Evolutionary conservation across 441 rosid species (phyloP).

Genomic region (Adansonia rubrostipa): DNA sequence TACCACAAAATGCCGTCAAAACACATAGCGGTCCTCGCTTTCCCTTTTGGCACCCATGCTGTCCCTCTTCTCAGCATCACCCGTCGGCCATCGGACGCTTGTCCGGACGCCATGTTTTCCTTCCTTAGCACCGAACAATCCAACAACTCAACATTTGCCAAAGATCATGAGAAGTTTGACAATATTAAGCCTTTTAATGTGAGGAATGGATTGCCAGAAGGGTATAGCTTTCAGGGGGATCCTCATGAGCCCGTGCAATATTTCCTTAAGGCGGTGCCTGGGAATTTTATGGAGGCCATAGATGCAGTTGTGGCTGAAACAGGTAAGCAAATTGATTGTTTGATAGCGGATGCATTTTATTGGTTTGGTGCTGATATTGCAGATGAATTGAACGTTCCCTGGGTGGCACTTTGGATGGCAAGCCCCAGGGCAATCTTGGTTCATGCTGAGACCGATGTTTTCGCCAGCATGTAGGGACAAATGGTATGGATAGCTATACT

Average conservation of each 20-base stretch:
- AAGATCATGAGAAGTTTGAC: not conserved
- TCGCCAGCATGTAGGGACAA: constrained; percentile 10
- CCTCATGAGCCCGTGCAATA: constrained; percentile 39
- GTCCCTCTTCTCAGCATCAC: constrained; percentile 40
- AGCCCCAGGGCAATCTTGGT: constrained; percentile 45
- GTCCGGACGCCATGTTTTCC: constrained; percentile 37
- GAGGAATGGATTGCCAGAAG: constrained; percentile 39
- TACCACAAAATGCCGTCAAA: not conserved
- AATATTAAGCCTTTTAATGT: constrained; percentile 35
- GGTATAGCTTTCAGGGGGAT: constrained; percentile 27
- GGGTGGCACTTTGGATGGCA: constrained; percentile 53
- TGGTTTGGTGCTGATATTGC: constrained; percentile 53
- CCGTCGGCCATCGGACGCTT: constrained; percentile 31
- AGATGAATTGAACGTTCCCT: constrained; percentile 42
- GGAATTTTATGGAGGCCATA: constrained; percentile 38
- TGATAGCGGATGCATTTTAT: constrained; percentile 51
- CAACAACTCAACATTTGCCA: constrained; percentile 30
- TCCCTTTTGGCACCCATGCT: constrained; percentile 50
- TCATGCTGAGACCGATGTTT: constrained; percentile 44
- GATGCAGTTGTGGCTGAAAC: constrained; percentile 31
- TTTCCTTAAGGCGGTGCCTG: constrained; percentile 43
- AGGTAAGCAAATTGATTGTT: constrained; percentile 35
- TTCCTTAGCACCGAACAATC: constrained; percentile 51
- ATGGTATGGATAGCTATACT: too few species aligned
- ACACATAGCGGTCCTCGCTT: constrained; percentile 47